phyloP scores from a whole-genome alignment of 345 rosid genomes.

The Isatis tinctoria region DNA sequence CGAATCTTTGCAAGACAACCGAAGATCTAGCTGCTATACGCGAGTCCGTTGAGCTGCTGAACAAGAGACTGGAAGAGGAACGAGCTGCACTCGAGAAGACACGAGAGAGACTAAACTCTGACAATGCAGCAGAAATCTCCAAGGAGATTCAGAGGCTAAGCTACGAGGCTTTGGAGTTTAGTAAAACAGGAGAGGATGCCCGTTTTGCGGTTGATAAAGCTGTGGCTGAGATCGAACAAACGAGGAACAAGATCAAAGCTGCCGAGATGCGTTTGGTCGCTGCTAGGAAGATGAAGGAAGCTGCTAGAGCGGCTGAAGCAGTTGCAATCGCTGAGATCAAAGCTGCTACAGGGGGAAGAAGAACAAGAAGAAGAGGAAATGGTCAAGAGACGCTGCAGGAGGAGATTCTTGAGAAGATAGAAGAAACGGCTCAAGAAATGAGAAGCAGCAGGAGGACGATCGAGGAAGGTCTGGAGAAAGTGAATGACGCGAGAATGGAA shows the following conservation, averaged over 20 bases:
- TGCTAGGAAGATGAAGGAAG: conserved; percentile 85
- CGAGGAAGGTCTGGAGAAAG: conserved; percentile 65
- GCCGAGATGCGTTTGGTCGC: conserved; percentile 76
- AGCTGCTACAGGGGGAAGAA: conserved; percentile 35
- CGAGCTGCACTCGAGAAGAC: conserved; percentile 57
- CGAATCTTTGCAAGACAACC: conserved; percentile 74
- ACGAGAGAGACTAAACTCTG: conserved; percentile 48
- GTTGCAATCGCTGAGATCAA: conserved; percentile 77
- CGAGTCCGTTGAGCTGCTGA: conserved; percentile 55
- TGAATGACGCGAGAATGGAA: conserved; percentile 57
- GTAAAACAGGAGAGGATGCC: conserved; percentile 57
- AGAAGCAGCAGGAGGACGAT: conserved; percentile 63
- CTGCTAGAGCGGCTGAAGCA: conserved; percentile 89
- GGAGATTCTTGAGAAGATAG: conserved; percentile 54
- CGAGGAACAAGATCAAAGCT: conserved; percentile 55
- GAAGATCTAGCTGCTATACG: conserved; percentile 70
- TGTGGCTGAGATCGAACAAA: conserved; percentile 59
- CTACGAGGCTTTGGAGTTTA: conserved; percentile 64
- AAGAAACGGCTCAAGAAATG: conserved; percentile 71
- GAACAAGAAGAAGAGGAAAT: neutral
- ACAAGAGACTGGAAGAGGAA: conserved; percentile 78
- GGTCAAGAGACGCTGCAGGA: conserved; percentile 25
- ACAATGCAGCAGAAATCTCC: conserved; percentile 55
- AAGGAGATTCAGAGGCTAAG: conserved; percentile 68
- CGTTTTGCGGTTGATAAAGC: conserved; percentile 59